Evolutionary conservation across 768 basidiomycete species (phyloP), one percentile per base, ranked within the genome.

Genomic region (Megacollybia marginata): DNA sequence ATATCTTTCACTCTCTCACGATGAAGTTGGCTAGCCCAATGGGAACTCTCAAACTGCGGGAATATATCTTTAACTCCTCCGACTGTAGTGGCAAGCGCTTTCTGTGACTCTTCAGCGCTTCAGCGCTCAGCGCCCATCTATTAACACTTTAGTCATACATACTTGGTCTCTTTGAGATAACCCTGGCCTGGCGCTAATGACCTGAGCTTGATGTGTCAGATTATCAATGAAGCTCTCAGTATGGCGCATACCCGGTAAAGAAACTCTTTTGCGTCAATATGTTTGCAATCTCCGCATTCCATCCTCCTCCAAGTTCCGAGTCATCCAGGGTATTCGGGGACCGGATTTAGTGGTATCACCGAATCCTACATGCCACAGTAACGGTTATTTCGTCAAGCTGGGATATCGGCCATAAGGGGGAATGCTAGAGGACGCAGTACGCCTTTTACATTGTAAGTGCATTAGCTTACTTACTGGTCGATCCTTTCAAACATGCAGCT

Each of bases 101-200:
- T 3, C 8, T 13, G 8, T 15, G 15, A 13, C 5, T 40, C 5
- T 40, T 8, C 16, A 10, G 10, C 35, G 35, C 5, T 40, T 40
- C 38, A 40, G 13, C 18, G 38, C 18, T 8, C 3, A n/a, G 23
- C 4, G 4, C 6, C 2, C 4, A 28, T 3, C 4, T 28, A 36
- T 36, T 5, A 8, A 15, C 18, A 4, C 38, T 3, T 40, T 18
- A 40, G 38, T 58, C 20, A 38, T 54, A 7, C 44, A n/a, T n/a
- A n/a, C n/a, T 58, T 13, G 57, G 57, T 9, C 48, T 55, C 42
- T 58, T 58, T 33, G 57, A 58, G 20, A 50, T 55, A 3, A 55
- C 57, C 23, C 57, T 4, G 45, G 57, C 8, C 33, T 58, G 5
- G 55, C 57, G 4, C 48, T 58, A 18, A 58, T 58, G 57, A 58